These are phyloP conservation scores for Fusarium sp. DNA, from an alignment of 2,329 filamentous ascomycete genomes.

Conservation along the genomic window DNA sequence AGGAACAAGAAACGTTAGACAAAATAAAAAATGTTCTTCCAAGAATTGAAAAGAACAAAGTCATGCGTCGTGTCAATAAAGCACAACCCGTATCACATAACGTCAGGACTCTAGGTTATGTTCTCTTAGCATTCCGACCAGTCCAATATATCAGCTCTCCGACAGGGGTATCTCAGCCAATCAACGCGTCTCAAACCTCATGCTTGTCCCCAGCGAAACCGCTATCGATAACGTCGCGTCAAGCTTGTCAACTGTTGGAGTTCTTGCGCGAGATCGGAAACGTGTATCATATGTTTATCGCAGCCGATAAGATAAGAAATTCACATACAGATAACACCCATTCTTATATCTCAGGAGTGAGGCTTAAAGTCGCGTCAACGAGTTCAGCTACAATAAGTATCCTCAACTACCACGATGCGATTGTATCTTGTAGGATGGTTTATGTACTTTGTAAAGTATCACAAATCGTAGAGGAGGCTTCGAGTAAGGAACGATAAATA, in stretches of 20 bases:
- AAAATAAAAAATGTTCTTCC: background rate
- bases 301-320: fast-evolving
- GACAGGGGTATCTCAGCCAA: background rate
- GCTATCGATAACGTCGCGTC: background rate
- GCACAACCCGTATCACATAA: background rate
- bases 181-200: fast-evolving
- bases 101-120: background rate
- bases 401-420: no score
- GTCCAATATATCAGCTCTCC: fast-evolving
- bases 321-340: background rate
- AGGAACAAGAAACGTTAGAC: fast-evolving
- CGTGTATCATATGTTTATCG: background rate
- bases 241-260: background rate
- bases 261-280: background rate
- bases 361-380: no score
- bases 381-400: no score
- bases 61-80: background rate
- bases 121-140: background rate
- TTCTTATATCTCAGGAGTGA: no score
- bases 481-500: no score
- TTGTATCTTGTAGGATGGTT: no score
- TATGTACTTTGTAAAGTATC: no score
- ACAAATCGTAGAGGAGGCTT: no score
- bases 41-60: background rate
- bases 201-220: fast-evolving